These are phyloP conservation scores for Artemisia argyi DNA, from an alignment of 129 eudicot species.

Conservation along the genomic window DNA sequence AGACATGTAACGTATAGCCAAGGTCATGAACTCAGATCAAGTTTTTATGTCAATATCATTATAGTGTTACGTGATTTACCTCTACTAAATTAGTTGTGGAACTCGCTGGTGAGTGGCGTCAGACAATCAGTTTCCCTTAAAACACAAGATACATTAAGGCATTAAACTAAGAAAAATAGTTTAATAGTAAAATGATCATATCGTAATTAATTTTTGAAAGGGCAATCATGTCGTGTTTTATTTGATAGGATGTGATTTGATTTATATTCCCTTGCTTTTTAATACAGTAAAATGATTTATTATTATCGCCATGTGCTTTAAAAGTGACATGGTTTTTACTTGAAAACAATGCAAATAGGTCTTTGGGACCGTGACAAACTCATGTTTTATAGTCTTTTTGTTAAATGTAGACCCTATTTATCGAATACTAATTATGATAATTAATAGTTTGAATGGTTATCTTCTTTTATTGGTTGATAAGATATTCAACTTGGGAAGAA, in stretches of 20 bases:
- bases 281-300: background rate
- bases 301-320: background rate
- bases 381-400: background rate
- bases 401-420: background rate
- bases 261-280: background rate
- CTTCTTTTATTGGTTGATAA: slow-evolving; percentile 3
- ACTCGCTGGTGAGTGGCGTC: too few relatives aligned
- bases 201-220: too few relatives aligned
- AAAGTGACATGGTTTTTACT: background rate
- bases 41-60: too few relatives aligned
- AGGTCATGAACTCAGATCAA: too few relatives aligned
- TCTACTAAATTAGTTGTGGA: too few relatives aligned
- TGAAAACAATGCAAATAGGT: background rate
- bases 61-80: too few relatives aligned
- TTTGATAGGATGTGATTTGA: background rate
- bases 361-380: background rate
- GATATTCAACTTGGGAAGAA: background rate
- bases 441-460: background rate
- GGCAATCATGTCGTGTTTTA: background rate
- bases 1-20: too few relatives aligned
- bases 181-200: background rate
- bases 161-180: too few relatives aligned
- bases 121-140: background rate
- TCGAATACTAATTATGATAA: background rate
- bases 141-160: too few relatives aligned